Conservation (phyloP, 2,329 filamentous ascomycete genomes). For the Ceratocystis papillata region DNA sequence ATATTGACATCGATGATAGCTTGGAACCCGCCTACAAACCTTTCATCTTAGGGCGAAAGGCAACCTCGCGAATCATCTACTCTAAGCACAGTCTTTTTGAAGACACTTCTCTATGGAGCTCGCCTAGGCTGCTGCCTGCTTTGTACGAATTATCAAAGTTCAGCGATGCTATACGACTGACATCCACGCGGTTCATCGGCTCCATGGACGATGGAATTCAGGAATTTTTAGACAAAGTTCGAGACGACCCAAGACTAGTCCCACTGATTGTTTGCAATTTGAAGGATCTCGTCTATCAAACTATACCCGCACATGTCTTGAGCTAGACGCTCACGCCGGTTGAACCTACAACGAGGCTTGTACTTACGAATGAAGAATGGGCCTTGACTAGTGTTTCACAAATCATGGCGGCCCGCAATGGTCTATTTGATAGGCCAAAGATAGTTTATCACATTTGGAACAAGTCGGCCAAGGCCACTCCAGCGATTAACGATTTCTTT, state of each 20-base stretch:
- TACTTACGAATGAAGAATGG: too few relatives aligned
- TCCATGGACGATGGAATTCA: neutral
- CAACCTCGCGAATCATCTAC: neutral
- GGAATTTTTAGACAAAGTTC: neutral
- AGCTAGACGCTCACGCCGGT: neutral
- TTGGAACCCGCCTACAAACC: neutral
- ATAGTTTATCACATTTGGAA: neutral
- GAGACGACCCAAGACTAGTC: neutral
- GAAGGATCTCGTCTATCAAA: neutral
- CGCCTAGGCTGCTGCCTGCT: neutral
- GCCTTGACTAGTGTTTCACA: too few relatives aligned
- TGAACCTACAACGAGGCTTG: neutral
- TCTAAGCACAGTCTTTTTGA: neutral
- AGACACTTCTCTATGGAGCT: neutral
- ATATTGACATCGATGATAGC: neutral
- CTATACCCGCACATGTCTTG: neutral
- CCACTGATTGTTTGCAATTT: neutral
- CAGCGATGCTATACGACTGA: neutral
- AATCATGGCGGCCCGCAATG: neutral
- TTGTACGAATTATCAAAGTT: neutral
- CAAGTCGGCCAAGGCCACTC: neutral
- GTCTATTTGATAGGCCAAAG: neutral
- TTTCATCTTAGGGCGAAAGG: neutral
- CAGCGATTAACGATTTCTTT: too few relatives aligned
- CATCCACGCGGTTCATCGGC: neutral